A percentile compares a stretch with the other conserved stretches of the same genome.
Conservation (phyloP, 306 rosid genomes). For the Erythrophleum fordii region DNA sequence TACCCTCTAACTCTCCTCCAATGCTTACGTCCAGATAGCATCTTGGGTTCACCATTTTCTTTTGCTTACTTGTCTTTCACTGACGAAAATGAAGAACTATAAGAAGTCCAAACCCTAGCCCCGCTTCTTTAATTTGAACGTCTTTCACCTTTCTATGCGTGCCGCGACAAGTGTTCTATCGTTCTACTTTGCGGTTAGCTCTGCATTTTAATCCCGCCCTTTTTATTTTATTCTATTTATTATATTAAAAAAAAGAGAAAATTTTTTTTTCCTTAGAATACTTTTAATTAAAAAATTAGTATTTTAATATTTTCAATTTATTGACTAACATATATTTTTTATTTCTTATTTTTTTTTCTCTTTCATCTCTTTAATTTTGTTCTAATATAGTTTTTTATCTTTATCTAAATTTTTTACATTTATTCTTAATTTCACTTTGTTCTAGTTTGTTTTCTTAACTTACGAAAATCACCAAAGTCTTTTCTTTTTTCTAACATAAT, state of each 20-base stretch:
- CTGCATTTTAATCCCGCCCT: conserved; percentile 24
- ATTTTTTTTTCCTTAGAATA: background rate
- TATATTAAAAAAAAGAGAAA: background rate
- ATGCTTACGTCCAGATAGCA: conserved; percentile 67
- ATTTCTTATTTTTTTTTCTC: no score
- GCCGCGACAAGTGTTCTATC: conserved; percentile 29
- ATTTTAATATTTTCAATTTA: no score
- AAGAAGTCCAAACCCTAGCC: conserved; percentile 41
- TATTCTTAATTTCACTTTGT: no score
- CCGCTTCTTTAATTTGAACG: conserved; percentile 35
- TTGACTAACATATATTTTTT: no score
- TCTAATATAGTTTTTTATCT: no score
- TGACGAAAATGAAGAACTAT: background rate
- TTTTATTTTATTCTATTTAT: background rate
- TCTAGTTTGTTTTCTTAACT: no score
- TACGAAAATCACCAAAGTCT: no score
- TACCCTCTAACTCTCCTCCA: conserved; percentile 72
- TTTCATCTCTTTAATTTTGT: no score
- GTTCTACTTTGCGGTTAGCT: conserved; percentile 14
- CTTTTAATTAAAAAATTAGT: no score
- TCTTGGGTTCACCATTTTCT: conserved; percentile 59
- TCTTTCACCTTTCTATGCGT: background rate
- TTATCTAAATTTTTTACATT: no score
- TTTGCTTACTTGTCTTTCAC: background rate
- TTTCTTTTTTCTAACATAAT: no score